phyloP scores from a whole-genome alignment of 2,329 filamentous ascomycete species.

The Myriangium duriaei region DNA sequence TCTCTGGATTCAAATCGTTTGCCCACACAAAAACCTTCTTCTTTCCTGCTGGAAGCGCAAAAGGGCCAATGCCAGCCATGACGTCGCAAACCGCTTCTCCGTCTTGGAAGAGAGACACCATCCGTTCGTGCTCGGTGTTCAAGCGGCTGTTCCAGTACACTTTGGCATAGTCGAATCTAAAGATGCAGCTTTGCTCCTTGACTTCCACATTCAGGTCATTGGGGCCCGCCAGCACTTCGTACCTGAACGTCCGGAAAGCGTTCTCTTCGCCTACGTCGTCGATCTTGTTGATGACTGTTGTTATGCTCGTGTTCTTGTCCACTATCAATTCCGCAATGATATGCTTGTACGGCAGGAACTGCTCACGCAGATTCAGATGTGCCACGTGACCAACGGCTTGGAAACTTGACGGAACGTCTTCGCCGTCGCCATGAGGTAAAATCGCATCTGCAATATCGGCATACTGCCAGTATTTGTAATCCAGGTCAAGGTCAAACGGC shows the following conservation, averaged over 20 bases:
- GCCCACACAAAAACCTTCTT: conserved; percentile 88
- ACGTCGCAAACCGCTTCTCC: conserved; percentile 90
- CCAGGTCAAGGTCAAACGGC: conserved; percentile 62
- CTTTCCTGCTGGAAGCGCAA: conserved; percentile 82
- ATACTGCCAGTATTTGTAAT: conserved; percentile 81
- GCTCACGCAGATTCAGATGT: conserved; percentile 77
- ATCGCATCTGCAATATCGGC: conserved; percentile 72
- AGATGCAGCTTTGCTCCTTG: conserved; percentile 71
- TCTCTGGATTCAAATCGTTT: conserved; percentile 92
- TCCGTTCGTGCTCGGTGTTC: conserved; percentile 73
- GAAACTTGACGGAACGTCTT: conserved; percentile 75
- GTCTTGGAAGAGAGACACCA: conserved; percentile 62
- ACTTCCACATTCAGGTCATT: conserved; percentile 75
- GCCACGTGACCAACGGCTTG: conserved; percentile 83
- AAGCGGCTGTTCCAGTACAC: conserved; percentile 98
- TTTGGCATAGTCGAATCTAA: conserved; percentile 85
- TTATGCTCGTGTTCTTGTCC: conserved; percentile 74
- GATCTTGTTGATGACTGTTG: conserved; percentile 91
- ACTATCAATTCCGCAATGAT: conserved; percentile 74
- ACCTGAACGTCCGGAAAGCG: conserved; percentile 81
- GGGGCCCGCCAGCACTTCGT: conserved; percentile 75
- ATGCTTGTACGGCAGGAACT: conserved; percentile 74
- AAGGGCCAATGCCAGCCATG: conserved; percentile 95
- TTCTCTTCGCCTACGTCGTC: conserved; percentile 77
- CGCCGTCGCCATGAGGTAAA: conserved; percentile 64